Evolutionary conservation across 345 rosid species (phyloP).

Genomic region (Cochlearia excelsa): DNA sequence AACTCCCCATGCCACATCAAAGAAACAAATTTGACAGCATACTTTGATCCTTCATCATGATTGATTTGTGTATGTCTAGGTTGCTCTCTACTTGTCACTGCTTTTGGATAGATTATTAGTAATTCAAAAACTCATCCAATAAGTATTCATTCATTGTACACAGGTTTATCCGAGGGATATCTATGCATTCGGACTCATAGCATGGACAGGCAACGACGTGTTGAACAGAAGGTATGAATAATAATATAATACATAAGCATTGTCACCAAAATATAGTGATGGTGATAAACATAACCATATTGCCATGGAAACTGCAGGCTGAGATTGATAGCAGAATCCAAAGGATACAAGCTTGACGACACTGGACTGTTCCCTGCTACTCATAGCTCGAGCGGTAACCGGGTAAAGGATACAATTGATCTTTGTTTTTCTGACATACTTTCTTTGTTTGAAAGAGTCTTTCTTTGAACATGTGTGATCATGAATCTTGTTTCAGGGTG

Average conservation of each 20-base stretch:
- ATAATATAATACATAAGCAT: background rate
- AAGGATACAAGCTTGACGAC: conserved; percentile 85
- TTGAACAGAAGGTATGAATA: conserved; percentile 70
- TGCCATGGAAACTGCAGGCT: conserved; percentile 48
- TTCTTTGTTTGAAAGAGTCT: background rate
- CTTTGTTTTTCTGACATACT: background rate
- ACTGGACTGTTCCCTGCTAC: conserved; percentile 90
- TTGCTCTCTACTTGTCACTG: conserved; percentile 4
- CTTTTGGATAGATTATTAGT: background rate
- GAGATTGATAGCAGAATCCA: conserved; percentile 85
- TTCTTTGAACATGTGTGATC: background rate
- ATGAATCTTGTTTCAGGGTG: conserved; percentile 47
- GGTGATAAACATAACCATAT: background rate
- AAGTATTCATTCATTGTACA: background rate
- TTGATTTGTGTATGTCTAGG: background rate
- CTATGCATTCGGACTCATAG: conserved; percentile 82
- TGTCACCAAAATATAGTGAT: background rate
- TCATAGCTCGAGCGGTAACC: conserved; percentile 65
- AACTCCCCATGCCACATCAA: conserved; percentile 5
- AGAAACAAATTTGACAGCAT: background rate
- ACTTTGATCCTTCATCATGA: background rate
- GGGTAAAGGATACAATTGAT: conserved; percentile 41
- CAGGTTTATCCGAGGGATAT: conserved; percentile 91
- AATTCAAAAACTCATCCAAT: background rate
- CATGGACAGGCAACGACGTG: conserved; percentile 97